Percentiles rank a stretch among this genome's conserved stretches.
These are phyloP conservation scores for Botrytis tulipae DNA, from an alignment of 2,329 filamentous ascomycete genomes.

Conservation along the genomic window DNA sequence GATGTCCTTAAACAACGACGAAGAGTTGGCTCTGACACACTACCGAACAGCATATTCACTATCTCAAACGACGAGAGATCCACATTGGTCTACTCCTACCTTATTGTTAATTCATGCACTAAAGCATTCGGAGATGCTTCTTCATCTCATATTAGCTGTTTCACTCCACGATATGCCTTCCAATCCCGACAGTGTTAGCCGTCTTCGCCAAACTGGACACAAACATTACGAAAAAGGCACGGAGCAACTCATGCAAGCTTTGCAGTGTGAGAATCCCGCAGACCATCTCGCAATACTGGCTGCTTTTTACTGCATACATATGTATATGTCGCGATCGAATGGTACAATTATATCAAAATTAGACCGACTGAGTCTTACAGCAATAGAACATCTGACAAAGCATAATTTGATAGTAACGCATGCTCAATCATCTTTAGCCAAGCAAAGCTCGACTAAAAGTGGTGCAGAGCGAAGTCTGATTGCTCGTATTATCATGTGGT, in stretches of 20 bases:
- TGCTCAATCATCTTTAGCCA: neutral
- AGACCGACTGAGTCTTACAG: conserved; percentile 20
- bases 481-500: conserved; percentile 23
- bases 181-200: neutral
- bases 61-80: conserved; percentile 23
- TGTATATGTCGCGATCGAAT: conserved; percentile 19
- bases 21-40: conserved; percentile 19
- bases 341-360: conserved; percentile 13
- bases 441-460: neutral
- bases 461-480: conserved; percentile 18
- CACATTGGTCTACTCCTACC: conserved; percentile 20
- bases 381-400: conserved; percentile 12
- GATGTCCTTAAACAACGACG: neutral
- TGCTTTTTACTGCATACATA: conserved; percentile 22
- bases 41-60: conserved; percentile 20
- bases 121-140: conserved; percentile 14
- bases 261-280: neutral
- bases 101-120: conserved; percentile 47
- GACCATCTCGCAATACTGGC: conserved; percentile 20
- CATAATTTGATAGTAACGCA: neutral
- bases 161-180: conserved; percentile 17
- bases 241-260: conserved; percentile 19
- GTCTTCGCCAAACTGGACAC: neutral
- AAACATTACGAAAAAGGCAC: conserved; percentile 23
- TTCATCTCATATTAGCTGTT: conserved; percentile 16